These are phyloP conservation scores for Botrytis paeoniae DNA, from an alignment of 2,329 filamentous ascomycete species.

Conservation along the genomic window DNA sequence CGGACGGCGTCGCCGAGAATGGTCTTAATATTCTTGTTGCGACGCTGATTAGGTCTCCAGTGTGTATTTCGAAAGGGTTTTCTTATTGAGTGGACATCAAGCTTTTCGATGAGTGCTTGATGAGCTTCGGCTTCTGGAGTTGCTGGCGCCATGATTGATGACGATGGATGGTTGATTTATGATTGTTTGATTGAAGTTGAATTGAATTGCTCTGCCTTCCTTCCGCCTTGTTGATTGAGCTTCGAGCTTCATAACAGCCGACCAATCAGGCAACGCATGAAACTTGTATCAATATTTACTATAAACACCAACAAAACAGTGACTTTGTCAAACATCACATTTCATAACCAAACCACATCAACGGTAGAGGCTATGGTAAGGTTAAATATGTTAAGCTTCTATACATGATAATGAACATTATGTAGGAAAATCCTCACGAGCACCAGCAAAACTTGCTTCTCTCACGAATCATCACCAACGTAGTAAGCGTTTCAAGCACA, in stretches of 20 bases:
- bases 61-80: constrained; percentile 86
- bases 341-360: background rate
- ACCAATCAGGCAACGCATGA: constrained; percentile 3
- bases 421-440: constrained; percentile 89
- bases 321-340: background rate
- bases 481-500: constrained; percentile 58
- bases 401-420: background rate
- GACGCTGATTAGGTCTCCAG: constrained; percentile 91
- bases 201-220: background rate
- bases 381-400: background rate
- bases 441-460: constrained; percentile 93
- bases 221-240: constrained; percentile 6
- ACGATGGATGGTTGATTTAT: constrained; percentile 6
- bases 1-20: constrained; percentile 86
- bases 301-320: background rate
- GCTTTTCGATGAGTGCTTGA: constrained; percentile 79
- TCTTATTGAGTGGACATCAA: constrained; percentile 82
- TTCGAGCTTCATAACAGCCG: constrained; percentile 12
- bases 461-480: constrained; percentile 94
- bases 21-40: constrained; percentile 98
- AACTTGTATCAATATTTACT: background rate
- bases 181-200: constrained; percentile 5
- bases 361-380: constrained; percentile 24
- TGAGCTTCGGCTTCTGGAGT: constrained; percentile 58
- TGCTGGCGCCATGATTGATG: constrained; percentile 33